Evolutionary conservation across 148 eudicot genomes (phyloP).

Genomic region (Talinum fruticosum): DNA sequence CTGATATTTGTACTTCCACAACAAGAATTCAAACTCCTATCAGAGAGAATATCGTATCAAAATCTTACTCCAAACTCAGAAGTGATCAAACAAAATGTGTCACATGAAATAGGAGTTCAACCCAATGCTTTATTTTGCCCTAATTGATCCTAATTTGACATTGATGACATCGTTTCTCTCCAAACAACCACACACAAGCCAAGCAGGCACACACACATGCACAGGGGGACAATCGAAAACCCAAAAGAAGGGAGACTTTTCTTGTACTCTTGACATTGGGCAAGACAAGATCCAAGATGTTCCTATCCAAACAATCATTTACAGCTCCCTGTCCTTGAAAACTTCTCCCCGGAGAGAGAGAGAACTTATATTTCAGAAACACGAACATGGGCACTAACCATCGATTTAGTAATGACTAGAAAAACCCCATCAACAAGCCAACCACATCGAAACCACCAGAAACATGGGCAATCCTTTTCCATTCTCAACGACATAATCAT

Average conservation of each 20-base stretch:
- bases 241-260: background rate
- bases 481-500: background rate
- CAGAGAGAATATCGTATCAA: background rate
- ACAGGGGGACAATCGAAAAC: background rate
- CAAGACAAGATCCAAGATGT: background rate
- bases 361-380: background rate
- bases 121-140: background rate
- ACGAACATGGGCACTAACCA: background rate
- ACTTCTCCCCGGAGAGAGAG: background rate
- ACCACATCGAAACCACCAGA: background rate
- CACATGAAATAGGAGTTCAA: too few relatives aligned
- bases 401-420: background rate
- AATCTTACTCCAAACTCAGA: background rate
- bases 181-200: background rate
- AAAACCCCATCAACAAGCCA: background rate
- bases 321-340: background rate
- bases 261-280: background rate
- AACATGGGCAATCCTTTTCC: background rate
- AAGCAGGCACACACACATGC: background rate
- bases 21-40: background rate
- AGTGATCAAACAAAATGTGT: background rate
- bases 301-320: background rate
- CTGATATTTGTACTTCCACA: background rate
- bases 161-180: background rate
- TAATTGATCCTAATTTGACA: background rate